Base-by-base conservation (phyloP, 1,139 yeast species). In the Debaryomycetaceae sp. region DNA sequence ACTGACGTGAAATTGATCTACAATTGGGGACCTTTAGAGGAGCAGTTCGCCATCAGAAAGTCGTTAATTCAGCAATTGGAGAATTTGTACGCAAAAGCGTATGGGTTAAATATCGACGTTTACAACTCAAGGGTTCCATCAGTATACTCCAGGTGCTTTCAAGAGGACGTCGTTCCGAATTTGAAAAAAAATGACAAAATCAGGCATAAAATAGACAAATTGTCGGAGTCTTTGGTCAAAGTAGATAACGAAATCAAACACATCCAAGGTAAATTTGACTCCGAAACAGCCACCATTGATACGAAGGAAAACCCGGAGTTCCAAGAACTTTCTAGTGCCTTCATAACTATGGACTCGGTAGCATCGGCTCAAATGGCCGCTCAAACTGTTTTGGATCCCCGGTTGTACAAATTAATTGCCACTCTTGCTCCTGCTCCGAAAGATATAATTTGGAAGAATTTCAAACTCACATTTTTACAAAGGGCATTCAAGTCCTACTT, bases 331-430 rank as follows among this genome's bases (percentile, higher is more conserved):
- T 81, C 87, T 7, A 78, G 87, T 7, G 92, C 92, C 0, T 85
- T 85, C 53, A 77, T 85, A 5, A 85, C 92, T 1, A 83, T 85
- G 92, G 88, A 83, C 48, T 79, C 88, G 0, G 92, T 84, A 1
- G 92, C 92, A 0, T 79, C 86, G 35, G 92, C 92, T 0, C 94
- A 85, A 59, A 83, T 84, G 87, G 86, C 87, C 3, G 92, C 92
- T 0, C 94, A 85, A 54, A 85, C 92, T 0, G 86, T 85, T 0
- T 60, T 85, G 40, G 92, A 85, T 53, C 92, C 92, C 5, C 70
- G 87, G 44, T 89, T 83, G 7, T 81, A 83, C 54, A 82, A 80
- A 49, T 65, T 85, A 41, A 81, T 84, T 44, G 83, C 87, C 0
- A 69, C 78, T 31, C 63, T 84, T 41, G 94, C 94, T 0, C 94